Conservation (phyloP, 2,329 filamentous ascomycete species). For the Pestalotiopsis sp. region DNA sequence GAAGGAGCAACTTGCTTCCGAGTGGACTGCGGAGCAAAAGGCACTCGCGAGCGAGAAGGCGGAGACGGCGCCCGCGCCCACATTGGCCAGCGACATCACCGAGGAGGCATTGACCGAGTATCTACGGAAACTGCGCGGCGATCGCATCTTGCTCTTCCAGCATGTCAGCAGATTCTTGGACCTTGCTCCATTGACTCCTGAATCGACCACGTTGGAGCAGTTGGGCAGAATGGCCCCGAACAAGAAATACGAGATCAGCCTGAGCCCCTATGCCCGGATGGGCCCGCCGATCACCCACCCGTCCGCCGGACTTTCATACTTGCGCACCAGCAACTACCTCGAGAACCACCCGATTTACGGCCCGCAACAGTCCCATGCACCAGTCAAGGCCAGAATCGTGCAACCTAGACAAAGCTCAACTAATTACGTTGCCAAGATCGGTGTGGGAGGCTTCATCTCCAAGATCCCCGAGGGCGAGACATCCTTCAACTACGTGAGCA, state of each 20-base stretch:
- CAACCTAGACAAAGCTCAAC: conserved; percentile 38
- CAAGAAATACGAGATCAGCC: conserved; percentile 26
- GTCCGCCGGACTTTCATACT: conserved; percentile 64
- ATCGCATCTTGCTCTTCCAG: conserved; percentile 53
- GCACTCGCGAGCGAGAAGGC: conserved; percentile 42
- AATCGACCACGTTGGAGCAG: conserved; percentile 26
- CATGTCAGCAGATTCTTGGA: conserved; percentile 65
- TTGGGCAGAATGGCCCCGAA: conserved; percentile 22
- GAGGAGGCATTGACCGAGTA: conserved; percentile 55
- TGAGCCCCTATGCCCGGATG: conserved; percentile 49
- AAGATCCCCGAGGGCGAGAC: conserved; percentile 44
- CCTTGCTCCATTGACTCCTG: conserved; percentile 52
- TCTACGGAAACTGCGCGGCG: conserved; percentile 53
- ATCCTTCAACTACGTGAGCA: conserved; percentile 37
- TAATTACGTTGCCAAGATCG: conserved; percentile 44
- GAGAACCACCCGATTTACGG: conserved; percentile 66
- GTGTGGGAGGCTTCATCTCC: conserved; percentile 58
- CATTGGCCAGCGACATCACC: conserved; percentile 44
- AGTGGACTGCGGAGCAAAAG: conserved; percentile 42
- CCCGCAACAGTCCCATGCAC: conserved; percentile 53
- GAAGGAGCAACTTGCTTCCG: conserved; percentile 48
- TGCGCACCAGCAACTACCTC: conserved; percentile 56
- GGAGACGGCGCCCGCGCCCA: conserved; percentile 27
- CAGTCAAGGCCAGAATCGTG: conserved; percentile 55
- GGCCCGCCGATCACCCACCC: conserved; percentile 65